Conservation (phyloP, 257 asterid species). For the Solanum microdontum region DNA sequence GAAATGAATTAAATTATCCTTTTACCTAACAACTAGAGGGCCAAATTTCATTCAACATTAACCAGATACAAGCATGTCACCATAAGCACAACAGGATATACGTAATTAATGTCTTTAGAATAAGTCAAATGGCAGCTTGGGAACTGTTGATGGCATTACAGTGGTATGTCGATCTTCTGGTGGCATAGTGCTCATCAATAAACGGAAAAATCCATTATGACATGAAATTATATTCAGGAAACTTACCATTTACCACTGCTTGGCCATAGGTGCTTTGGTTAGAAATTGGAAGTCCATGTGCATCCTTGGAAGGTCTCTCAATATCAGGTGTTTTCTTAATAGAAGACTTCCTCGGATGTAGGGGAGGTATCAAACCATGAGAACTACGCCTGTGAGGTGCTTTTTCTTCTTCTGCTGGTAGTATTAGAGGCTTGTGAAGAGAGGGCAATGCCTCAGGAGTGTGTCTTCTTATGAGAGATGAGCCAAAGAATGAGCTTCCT, state of each 20-base stretch:
- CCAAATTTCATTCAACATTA: not conserved
- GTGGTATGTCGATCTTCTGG: not conserved
- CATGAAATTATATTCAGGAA: not conserved
- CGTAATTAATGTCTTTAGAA: not conserved
- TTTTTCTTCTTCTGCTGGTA: slow-evolving; percentile 30
- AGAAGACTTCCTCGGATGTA: slow-evolving; percentile 47
- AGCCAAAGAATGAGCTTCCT: slow-evolving; percentile 68
- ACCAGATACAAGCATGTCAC: not conserved
- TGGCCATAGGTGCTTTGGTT: slow-evolving; percentile 68
- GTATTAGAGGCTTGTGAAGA: slow-evolving; percentile 63
- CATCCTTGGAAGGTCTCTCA: slow-evolving; percentile 30
- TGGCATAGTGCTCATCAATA: not conserved
- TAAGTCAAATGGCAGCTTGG: not conserved
- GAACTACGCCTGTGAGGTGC: slow-evolving; percentile 51
- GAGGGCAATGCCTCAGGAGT: slow-evolving; percentile 75
- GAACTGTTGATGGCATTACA: not conserved
- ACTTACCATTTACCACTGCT: slow-evolving; percentile 71
- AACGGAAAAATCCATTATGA: not conserved
- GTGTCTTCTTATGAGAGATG: slow-evolving; percentile 59
- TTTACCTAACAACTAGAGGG: not conserved
- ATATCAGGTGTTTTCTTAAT: slow-evolving; percentile 29
- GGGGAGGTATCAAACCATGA: slow-evolving; percentile 47
- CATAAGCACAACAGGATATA: not conserved
- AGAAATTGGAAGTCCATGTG: slow-evolving; percentile 52
- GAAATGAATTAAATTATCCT: not conserved